Evolutionary conservation across 495 filamentous ascomycete species (phyloP), one percentile per base, ranked within the genome.

Genomic region (Eremomyces bilateralis): DNA sequence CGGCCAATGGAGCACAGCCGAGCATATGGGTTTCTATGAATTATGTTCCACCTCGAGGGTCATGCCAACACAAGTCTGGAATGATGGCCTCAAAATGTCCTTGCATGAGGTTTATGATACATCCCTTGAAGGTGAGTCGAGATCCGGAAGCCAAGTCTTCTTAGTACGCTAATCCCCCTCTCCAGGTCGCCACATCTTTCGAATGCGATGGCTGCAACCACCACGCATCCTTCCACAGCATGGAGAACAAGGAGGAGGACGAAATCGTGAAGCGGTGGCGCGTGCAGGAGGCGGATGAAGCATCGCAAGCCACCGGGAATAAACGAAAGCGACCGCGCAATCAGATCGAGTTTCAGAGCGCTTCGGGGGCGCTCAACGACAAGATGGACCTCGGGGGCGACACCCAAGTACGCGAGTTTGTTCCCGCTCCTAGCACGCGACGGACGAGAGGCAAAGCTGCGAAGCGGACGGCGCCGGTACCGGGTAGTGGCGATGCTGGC

Each of bases 91-190:
- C 53, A 4, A 47, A 41, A 21, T 69, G 64, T 45, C 52, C 64
- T 4, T 69, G 64, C 45, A 47, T 63, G 35, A 56, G 64, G 25
- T 69, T 69, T 59, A 69, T 69, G 64, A 42, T 65, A 22, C 66
- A 69, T 46, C 64, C 64, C 0, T 47, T 65, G 31, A 64, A 69
- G 48, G 64, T 60, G 18, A 32, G 10, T 8, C 10, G 8, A 32
- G 30, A 8, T 10, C 8, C 8, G 10, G 30, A 8, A 6, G 10
- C 6, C 10, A 8, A 17, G 10, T 18, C 6, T 11, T 17, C 6
- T 2, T 6, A n/a, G n/a, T n/a, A n/a, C 43, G 25, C 11, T 29
- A 5, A 44, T 15, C 44, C 41, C 11, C 4, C 21, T 17, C 15
- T 25, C 15, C 22, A 57, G 53, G 48, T 46, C 20, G 35, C 58